These are phyloP conservation scores for Pichia sp. DNA, from an alignment of 1,139 yeast genomes.

Conservation along the genomic window DNA sequence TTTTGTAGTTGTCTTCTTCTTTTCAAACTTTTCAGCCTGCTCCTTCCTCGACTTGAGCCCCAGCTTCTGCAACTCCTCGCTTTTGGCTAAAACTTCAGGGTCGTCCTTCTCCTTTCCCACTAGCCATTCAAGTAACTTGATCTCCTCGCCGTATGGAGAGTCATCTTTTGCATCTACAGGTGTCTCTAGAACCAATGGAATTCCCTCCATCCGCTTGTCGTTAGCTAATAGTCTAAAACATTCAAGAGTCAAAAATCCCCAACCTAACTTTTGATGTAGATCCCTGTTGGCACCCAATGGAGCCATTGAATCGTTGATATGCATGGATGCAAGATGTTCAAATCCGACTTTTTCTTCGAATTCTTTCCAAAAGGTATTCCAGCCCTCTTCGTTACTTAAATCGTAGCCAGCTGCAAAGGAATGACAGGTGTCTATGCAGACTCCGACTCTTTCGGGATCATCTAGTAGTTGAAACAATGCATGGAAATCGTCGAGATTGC, in stretches of 20 bases:
- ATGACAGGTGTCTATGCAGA: conserved; percentile 93
- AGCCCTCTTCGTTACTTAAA: conserved; percentile 49
- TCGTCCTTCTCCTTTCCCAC: conserved; percentile 49
- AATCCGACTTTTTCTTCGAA: conserved; percentile 72
- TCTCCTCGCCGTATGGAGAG: conserved; percentile 68
- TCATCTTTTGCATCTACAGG: conserved; percentile 51
- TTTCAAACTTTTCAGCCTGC: conserved; percentile 26
- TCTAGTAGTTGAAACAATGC: conserved; percentile 71
- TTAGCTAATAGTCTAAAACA: conserved; percentile 74
- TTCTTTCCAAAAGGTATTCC: conserved; percentile 60
- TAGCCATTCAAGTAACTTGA: conserved; percentile 66
- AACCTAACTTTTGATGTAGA: conserved; percentile 82
- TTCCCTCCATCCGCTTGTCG: conserved; percentile 46
- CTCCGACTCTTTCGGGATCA: conserved; percentile 78
- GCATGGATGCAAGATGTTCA: conserved; percentile 71
- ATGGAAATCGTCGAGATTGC: conserved; percentile 65
- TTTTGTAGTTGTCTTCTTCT: conserved; percentile 21
- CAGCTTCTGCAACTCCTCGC: conserved; percentile 40
- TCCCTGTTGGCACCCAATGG: conserved; percentile 89
- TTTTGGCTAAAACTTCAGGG: conserved; percentile 43
- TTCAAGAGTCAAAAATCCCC: conserved; percentile 85
- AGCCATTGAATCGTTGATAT: conserved; percentile 90
- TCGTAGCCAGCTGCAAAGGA: conserved; percentile 96
- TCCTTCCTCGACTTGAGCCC: conserved; percentile 52
- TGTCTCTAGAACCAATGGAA: conserved; percentile 88